Conservation (phyloP, 306 rosid genomes). For the Sindora glabra region DNA sequence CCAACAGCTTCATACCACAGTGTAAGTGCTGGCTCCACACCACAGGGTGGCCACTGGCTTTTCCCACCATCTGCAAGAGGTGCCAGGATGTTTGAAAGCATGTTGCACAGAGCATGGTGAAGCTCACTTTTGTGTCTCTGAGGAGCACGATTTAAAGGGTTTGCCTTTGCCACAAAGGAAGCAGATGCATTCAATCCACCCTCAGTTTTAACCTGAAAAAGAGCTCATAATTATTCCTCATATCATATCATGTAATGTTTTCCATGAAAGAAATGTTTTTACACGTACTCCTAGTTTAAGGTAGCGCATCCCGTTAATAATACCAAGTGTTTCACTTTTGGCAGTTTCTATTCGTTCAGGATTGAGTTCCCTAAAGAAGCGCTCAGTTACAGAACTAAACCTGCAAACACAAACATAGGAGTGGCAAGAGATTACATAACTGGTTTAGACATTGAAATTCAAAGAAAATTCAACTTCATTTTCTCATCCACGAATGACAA, state of each 20-base stretch:
- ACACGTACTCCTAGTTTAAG: conserved; percentile 90
- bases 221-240: conserved; percentile 28
- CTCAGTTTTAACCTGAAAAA: conserved; percentile 88
- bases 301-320: conserved; percentile 98
- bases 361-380: conserved; percentile 97
- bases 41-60: conserved; percentile 97
- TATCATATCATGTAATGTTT: conserved; percentile 13
- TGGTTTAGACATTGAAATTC: not conserved
- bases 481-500: conserved; percentile 3
- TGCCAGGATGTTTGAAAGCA: conserved; percentile 95
- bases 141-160: conserved; percentile 90
- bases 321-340: conserved; percentile 94
- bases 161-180: conserved; percentile 98
- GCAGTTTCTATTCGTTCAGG: conserved; percentile 84
- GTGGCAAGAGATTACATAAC: conserved; percentile 11
- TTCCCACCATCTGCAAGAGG: conserved; percentile 99
- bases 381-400: conserved; percentile 98
- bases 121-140: conserved; percentile 98
- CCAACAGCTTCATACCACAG: conserved; percentile 99
- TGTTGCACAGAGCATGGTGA: conserved; percentile 91
- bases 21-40: conserved; percentile 89
- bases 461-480: not conserved
- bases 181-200: conserved; percentile 99
- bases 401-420: conserved; percentile 40
- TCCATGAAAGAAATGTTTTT: not conserved